A percentile compares a stretch with the other conserved stretches of the same genome.
Conservation (phyloP, 352 stramenopile species). For the Phytopythium mirpurense region DNA sequence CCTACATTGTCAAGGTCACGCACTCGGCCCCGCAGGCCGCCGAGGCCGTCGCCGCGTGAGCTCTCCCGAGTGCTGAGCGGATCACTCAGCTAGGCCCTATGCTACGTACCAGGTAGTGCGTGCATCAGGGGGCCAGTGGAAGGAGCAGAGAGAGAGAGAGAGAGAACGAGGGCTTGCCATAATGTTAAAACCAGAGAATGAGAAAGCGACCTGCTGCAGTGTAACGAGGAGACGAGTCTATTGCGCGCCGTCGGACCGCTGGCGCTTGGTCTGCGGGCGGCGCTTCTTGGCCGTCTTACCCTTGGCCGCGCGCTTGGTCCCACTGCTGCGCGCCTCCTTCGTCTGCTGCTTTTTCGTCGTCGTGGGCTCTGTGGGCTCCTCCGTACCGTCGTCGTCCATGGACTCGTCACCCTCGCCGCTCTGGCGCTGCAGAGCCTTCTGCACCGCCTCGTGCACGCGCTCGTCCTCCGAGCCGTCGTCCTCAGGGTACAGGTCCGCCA, state of each 20-base stretch:
- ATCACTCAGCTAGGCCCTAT: too few relatives aligned
- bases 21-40: conserved; percentile 37
- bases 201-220: background rate
- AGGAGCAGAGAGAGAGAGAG: background rate
- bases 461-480: conserved; percentile 39
- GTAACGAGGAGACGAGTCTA: background rate
- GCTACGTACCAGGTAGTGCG: too few relatives aligned
- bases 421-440: conserved; percentile 30
- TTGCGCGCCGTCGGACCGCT: background rate
- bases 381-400: too few relatives aligned
- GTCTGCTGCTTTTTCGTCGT: too few relatives aligned
- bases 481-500: conserved; percentile 60
- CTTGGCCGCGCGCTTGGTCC: too few relatives aligned
- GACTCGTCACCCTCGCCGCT: conserved; percentile 26
- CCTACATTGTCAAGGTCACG: conserved; percentile 81
- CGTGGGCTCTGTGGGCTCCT: too few relatives aligned
- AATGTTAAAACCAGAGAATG: conserved; percentile 3
- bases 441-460: conserved; percentile 30
- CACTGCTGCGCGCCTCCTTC: too few relatives aligned
- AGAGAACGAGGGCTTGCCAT: too few relatives aligned
- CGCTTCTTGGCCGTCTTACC: too few relatives aligned
- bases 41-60: conserved; percentile 22
- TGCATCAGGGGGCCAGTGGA: too few relatives aligned
- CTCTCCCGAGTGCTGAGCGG: too few relatives aligned
- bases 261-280: too few relatives aligned